phyloP scores from a whole-genome alignment of 768 basidiomycete genomes.

The Termitomyces sp. region DNA sequence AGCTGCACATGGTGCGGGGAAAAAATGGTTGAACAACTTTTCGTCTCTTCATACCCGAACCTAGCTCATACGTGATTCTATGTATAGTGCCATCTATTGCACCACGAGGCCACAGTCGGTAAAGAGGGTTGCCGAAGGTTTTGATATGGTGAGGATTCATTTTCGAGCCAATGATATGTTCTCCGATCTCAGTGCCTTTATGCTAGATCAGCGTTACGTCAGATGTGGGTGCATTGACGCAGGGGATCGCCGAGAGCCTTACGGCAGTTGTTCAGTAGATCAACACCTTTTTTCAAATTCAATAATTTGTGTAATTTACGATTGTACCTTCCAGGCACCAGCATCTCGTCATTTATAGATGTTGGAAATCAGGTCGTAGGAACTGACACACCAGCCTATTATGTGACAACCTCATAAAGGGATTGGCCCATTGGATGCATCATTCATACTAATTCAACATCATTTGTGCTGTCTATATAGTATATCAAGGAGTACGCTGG shows the following conservation, averaged over 20 bases:
- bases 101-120: conserved; percentile 16
- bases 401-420: too few relatives aligned
- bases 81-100: conserved; percentile 18
- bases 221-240: conserved; percentile 13
- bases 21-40: conserved; percentile 49
- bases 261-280: conserved; percentile 6
- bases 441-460: too few relatives aligned
- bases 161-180: not conserved
- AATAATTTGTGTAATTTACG: not conserved
- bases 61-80: not conserved
- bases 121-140: conserved; percentile 18
- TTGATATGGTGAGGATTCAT: conserved; percentile 18
- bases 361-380: too few relatives aligned
- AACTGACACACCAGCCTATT: too few relatives aligned
- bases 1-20: conserved; percentile 44
- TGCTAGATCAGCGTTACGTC: conserved; percentile 15
- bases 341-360: too few relatives aligned
- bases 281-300: not conserved
- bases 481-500: too few relatives aligned
- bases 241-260: conserved; percentile 12
- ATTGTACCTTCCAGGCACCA: too few relatives aligned
- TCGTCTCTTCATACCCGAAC: not conserved
- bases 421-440: too few relatives aligned
- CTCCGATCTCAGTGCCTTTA: not conserved
- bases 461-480: too few relatives aligned